phyloP scores from a whole-genome alignment of 2,329 filamentous ascomycete species.

The Talaromyces pinophilus region DNA sequence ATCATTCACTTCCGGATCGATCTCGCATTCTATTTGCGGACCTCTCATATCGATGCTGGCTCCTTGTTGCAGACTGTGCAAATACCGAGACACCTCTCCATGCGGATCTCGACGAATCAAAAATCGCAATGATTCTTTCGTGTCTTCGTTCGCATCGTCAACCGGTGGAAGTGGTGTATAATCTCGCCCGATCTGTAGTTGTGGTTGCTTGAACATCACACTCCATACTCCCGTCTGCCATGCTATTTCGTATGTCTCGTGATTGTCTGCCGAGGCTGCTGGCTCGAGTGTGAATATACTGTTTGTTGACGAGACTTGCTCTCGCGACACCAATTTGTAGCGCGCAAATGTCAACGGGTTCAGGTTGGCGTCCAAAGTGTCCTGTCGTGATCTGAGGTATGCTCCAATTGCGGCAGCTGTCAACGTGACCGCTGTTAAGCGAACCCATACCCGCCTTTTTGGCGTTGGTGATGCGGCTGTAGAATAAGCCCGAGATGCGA shows the following conservation, averaged over 20 bases:
- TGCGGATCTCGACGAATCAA: conserved; percentile 75
- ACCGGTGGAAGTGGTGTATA: conserved; percentile 83
- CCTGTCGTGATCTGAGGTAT: conserved; percentile 37
- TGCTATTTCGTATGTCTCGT: conserved; percentile 46
- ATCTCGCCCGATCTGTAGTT: conserved; percentile 84
- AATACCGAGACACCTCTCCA: conserved; percentile 83
- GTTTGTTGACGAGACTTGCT: conserved; percentile 49
- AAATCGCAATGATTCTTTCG: conserved; percentile 59
- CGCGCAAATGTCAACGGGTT: conserved; percentile 44
- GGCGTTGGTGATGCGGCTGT: conserved; percentile 27
- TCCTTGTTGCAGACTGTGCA: conserved; percentile 65
- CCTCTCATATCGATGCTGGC: conserved; percentile 74
- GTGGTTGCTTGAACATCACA: conserved; percentile 90
- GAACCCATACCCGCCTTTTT: conserved; percentile 37
- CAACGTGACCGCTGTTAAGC: conserved; percentile 36
- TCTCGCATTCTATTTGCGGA: conserved; percentile 68
- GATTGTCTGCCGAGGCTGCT: conserved; percentile 35
- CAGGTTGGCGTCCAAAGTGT: conserved; percentile 31
- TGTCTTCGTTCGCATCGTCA: conserved; percentile 30
- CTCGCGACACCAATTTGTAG: conserved; percentile 46
- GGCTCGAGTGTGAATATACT: conserved; percentile 49
- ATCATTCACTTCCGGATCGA: conserved; percentile 57
- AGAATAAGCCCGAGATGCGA: conserved; percentile 28
- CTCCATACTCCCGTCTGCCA: conserved; percentile 75
- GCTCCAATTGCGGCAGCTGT: conserved; percentile 41